phyloP scores from a whole-genome alignment of 2,329 filamentous ascomycete genomes.

The Alternaria brassicicola region DNA sequence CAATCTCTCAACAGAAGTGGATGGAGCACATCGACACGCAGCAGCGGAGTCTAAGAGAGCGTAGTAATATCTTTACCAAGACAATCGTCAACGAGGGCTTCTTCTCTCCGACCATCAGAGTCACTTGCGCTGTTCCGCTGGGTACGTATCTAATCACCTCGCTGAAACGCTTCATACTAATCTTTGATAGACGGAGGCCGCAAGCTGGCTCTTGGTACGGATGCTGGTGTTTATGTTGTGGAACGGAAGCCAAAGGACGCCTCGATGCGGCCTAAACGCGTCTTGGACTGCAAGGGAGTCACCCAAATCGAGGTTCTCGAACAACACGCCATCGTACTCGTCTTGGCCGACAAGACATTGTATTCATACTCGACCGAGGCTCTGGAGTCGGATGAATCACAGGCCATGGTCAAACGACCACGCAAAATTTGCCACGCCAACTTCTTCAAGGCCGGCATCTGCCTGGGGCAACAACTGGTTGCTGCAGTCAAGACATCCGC shows the following conservation, averaged over 20 bases:
- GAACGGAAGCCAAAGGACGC: slow-evolving; percentile 88
- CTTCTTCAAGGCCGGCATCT: slow-evolving; percentile 98
- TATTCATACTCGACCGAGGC: slow-evolving; percentile 88
- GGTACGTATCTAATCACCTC: slow-evolving; percentile 60
- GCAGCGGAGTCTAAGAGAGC: slow-evolving; percentile 81
- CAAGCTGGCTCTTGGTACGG: slow-evolving; percentile 92
- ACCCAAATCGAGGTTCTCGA: slow-evolving; percentile 96
- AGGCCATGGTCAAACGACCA: slow-evolving; percentile 78
- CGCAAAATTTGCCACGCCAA: slow-evolving; percentile 98
- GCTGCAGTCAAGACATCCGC: slow-evolving; percentile 96
- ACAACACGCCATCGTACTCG: slow-evolving; percentile 88
- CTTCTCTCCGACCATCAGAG: slow-evolving; percentile 84
- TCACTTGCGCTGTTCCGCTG: slow-evolving; percentile 93
- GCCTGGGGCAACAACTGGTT: slow-evolving; percentile 89
- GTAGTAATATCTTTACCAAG: slow-evolving; percentile 73
- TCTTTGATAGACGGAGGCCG: slow-evolving; percentile 77
- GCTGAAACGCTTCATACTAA: slow-evolving; percentile 18
- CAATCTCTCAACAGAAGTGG: slow-evolving; percentile 91
- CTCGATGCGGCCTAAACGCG: slow-evolving; percentile 73
- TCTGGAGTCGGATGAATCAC: slow-evolving; percentile 78
- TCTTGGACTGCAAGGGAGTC: slow-evolving; percentile 84
- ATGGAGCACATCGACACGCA: slow-evolving; percentile 93
- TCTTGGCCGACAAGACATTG: slow-evolving; percentile 90
- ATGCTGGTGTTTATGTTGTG: slow-evolving; percentile 89
- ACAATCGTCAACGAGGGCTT: slow-evolving; percentile 80